Evolutionary conservation across 768 basidiomycete genomes (phyloP).

Genomic region (Podaxis sp.): DNA sequence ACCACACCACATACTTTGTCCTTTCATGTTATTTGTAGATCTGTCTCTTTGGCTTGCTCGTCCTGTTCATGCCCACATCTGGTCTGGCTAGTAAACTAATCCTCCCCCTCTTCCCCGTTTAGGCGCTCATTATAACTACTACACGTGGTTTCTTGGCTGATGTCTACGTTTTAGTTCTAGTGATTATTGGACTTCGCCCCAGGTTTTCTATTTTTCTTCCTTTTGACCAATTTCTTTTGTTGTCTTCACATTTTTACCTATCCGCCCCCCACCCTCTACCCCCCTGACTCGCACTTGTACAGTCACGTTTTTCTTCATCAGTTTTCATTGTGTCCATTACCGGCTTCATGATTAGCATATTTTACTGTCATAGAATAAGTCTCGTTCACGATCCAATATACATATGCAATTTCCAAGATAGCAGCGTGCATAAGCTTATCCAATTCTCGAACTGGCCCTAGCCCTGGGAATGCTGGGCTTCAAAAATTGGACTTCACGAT

Average conservation of each 20-base stretch:
- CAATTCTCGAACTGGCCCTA: background rate
- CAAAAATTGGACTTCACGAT: no score
- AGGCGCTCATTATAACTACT: background rate
- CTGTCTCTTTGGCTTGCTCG: background rate
- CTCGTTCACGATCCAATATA: background rate
- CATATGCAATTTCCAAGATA: background rate
- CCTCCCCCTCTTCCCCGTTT: background rate
- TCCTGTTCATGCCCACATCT: background rate
- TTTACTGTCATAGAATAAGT: background rate
- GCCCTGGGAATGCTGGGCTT: background rate
- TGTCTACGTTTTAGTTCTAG: background rate
- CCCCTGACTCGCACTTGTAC: background rate
- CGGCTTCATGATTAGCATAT: background rate
- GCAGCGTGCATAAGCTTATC: background rate
- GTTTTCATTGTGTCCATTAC: background rate
- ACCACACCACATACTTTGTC: background rate
- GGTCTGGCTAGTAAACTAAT: background rate
- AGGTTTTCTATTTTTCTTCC: background rate
- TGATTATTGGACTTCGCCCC: background rate
- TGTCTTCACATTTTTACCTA: no score
- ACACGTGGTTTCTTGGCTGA: background rate
- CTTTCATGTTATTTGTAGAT: no score
- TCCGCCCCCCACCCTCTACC: background rate
- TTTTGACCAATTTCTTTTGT: background rate
- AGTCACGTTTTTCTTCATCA: background rate